Evolutionary conservation across 352 stramenopile genomes (phyloP), one percentile per base, ranked within the genome.

Genomic region (Globisporangium canariense): DNA sequence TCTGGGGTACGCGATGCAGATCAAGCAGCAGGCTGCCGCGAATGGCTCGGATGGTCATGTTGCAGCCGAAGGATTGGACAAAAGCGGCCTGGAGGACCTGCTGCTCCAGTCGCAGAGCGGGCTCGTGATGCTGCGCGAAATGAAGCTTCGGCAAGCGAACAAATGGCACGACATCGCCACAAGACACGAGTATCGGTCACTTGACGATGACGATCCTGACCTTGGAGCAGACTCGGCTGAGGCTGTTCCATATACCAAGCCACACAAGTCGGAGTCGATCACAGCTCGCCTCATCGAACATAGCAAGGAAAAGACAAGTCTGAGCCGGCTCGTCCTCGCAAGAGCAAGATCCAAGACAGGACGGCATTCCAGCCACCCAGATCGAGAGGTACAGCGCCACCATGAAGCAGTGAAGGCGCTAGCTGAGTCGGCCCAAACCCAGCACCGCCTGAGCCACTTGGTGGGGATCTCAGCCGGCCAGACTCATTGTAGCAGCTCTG

Each of bases 31-130:
- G 32, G 14, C 62, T 53, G 55, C 55, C 7, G 59, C 51, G 20
- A 13, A 53, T 16, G 56, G 34, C 30, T 4, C 49, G 22, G 34
- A 2, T 30, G 43, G 1, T 5, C 22, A 66, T 40, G 45, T 30
- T 43, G 45, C 36, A 36, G 52, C 36, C 28, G 28, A 18, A 56
- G 47, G 34, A 55, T 18, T 30, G 7, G 7, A 41, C 36, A 40
- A 60, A 34, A 62, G 49, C 10, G 74, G 70, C 1, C 63, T 89
- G 0, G 77, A 89, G 32, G 65, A 78, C 25, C 28, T 87, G 47
- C 66, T 89, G 34, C 57, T 89, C 40, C 77, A 79, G 58, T 79
- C 77, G 0, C 79, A 87, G 62, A 76, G 66, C 7, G 77, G 77
- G 3, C 74, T 87, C 20, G 68, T 78, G n/a, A 73, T 87, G 67